A percentile compares a stretch with the other conserved stretches of the same genome.
phyloP scores from a whole-genome alignment of 2,329 filamentous ascomycete species.

The Amphichorda felina region DNA sequence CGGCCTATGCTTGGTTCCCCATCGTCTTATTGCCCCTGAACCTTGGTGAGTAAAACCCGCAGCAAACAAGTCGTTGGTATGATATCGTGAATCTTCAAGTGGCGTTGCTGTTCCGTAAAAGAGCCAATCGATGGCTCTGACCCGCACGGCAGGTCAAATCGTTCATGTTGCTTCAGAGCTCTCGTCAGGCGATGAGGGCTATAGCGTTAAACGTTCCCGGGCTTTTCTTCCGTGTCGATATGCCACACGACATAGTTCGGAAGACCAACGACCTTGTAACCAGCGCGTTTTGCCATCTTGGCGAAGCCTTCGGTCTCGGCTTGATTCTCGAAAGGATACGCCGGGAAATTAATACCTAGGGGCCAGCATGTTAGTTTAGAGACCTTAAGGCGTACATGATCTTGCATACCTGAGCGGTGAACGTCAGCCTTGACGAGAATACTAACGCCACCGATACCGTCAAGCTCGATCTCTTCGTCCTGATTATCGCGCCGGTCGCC shows the following conservation, averaged over 20 bases:
- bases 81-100: background rate
- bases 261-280: slow-evolving; percentile 82
- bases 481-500: slow-evolving; percentile 90
- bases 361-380: slow-evolving; percentile 5
- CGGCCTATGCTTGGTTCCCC: too few species aligned
- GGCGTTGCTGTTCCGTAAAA: too few species aligned
- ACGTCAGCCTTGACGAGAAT: slow-evolving; percentile 97
- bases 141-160: background rate
- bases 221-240: slow-evolving; percentile 91
- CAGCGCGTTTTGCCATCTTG: slow-evolving; percentile 95
- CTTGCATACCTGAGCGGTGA: slow-evolving; percentile 70
- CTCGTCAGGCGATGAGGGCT: too few species aligned
- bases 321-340: slow-evolving; percentile 96
- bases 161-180: too few species aligned
- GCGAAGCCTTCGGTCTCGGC: slow-evolving; percentile 98
- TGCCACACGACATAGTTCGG: slow-evolving; percentile 99
- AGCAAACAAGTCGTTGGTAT: background rate
- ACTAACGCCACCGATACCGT: slow-evolving; percentile 93
- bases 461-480: slow-evolving; percentile 82
- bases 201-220: slow-evolving; percentile 48
- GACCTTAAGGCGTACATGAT: too few species aligned
- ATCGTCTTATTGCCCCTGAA: too few species aligned
- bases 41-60: background rate
- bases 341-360: slow-evolving; percentile 90
- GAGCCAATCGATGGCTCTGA: background rate